phyloP scores from a whole-genome alignment of 164 flowering plant species.

The Nymphaea thermarum region DNA sequence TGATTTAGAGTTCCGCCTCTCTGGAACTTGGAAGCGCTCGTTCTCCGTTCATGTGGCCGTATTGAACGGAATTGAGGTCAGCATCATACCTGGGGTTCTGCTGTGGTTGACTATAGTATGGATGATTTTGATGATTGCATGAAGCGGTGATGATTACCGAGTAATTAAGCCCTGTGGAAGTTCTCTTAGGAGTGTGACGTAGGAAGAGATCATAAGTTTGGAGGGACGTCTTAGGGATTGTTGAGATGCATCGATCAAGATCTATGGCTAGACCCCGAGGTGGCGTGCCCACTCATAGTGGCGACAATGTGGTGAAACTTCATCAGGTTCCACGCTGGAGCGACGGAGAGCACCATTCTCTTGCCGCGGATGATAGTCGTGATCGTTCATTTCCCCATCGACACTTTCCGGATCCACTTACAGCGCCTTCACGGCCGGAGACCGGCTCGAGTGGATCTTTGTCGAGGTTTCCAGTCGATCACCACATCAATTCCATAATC shows the following conservation, averaged over 20 bases:
- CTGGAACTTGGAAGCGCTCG: too few species aligned
- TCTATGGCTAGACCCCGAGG: constrained; percentile 36
- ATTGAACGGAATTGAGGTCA: too few species aligned
- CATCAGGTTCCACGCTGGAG: constrained; percentile 97
- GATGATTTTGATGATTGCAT: too few species aligned
- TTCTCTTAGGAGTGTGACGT: too few species aligned
- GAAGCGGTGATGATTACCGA: too few species aligned
- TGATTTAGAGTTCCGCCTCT: too few species aligned
- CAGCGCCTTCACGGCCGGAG: constrained; percentile 39
- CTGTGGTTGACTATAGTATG: too few species aligned
- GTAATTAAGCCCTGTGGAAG: too few species aligned
- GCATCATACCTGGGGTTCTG: too few species aligned
- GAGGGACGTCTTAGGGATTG: neutral
- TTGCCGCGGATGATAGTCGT: constrained; percentile 35
- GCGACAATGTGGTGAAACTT: constrained; percentile 54
- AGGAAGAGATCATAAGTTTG: neutral
- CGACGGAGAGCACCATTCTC: constrained; percentile 57
- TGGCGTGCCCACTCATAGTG: constrained; percentile 57
- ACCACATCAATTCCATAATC: constrained; percentile 77
- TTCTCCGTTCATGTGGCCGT: too few species aligned
- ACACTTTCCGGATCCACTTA: constrained; percentile 65
- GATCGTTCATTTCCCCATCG: constrained; percentile 41
- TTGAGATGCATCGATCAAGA: constrained; percentile 48
- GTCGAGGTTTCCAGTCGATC: constrained; percentile 86
- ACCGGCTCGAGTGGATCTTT: constrained; percentile 34